Conservation (phyloP, 2,329 filamentous ascomycete species). For the Alternaria dauci region DNA sequence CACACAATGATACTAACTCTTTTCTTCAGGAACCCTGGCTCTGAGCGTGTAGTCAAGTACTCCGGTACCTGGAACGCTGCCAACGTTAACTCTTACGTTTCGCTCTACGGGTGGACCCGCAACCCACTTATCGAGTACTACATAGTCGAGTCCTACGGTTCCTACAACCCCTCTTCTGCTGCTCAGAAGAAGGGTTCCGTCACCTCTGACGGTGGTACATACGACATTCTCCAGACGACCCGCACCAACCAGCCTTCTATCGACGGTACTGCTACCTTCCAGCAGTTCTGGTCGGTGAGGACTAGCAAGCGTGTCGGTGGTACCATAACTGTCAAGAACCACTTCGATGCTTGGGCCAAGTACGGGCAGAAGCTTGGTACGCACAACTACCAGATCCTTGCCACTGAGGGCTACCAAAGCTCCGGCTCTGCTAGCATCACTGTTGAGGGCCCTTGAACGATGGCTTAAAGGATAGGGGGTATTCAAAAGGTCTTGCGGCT, state of each 20-base stretch:
- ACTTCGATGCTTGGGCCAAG: slow-evolving; percentile 63
- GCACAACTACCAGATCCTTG: slow-evolving; percentile 64
- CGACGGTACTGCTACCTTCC: slow-evolving; percentile 63
- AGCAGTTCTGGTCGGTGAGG: slow-evolving; percentile 64
- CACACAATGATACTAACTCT: not conserved
- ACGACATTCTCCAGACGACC: slow-evolving; percentile 61
- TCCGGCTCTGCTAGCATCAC: slow-evolving; percentile 60
- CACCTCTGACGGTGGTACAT: slow-evolving; percentile 61
- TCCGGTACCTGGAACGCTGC: slow-evolving; percentile 56
- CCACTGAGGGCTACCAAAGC: slow-evolving; percentile 64
- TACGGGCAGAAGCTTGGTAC: slow-evolving; percentile 60
- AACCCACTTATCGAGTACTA: slow-evolving; percentile 67
- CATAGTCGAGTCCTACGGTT: slow-evolving; percentile 63
- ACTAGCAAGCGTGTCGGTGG: slow-evolving; percentile 60
- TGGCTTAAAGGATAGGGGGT: not conserved
- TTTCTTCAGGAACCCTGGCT: slow-evolving; percentile 55
- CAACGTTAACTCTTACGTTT: slow-evolving; percentile 62
- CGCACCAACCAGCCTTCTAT: slow-evolving; percentile 63
- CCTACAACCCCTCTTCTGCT: slow-evolving; percentile 59
- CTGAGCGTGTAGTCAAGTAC: slow-evolving; percentile 60
- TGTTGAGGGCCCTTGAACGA: slow-evolving; percentile 37
- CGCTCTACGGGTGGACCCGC: slow-evolving; percentile 66
- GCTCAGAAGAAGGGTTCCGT: slow-evolving; percentile 61
- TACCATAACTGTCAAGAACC: slow-evolving; percentile 59
- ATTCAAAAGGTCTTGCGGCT: not conserved